These are phyloP conservation scores for Tilletia caries DNA, from an alignment of 1,284 basidiomycete genomes.

Conservation along the genomic window DNA sequence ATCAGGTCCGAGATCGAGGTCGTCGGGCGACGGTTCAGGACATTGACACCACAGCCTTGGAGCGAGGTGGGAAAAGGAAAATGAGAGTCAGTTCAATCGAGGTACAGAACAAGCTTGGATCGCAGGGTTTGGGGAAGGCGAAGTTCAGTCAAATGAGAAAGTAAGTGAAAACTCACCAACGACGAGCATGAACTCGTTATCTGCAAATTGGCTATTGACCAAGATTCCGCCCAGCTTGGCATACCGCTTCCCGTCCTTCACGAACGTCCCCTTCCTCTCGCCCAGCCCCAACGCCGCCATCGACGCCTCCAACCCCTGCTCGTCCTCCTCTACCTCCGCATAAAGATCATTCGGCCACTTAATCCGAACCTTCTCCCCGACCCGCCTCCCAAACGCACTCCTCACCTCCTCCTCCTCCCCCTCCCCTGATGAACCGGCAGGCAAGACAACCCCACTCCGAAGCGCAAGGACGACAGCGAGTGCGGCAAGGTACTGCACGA, in stretches of 20 bases:
- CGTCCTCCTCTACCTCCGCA: conserved; percentile 61
- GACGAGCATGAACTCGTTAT: conserved; percentile 70
- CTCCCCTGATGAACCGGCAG: neutral
- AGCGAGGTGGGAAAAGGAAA: neutral
- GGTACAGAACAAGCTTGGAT: too few relatives aligned
- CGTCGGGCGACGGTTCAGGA: conserved; percentile 77
- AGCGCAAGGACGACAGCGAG: conserved; percentile 85
- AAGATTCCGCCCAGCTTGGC: conserved; percentile 66
- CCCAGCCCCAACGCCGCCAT: conserved; percentile 45
- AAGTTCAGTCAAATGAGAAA: too few relatives aligned
- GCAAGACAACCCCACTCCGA: conserved; percentile 47
- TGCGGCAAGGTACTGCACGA: conserved; percentile 90
- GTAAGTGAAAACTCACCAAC: conserved; percentile 54
- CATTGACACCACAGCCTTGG: conserved; percentile 83
- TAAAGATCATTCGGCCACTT: conserved; percentile 99
- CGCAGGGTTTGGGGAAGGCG: too few relatives aligned
- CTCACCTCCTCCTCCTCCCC: neutral
- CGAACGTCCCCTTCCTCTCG: conserved; percentile 56
- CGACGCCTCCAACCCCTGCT: neutral
- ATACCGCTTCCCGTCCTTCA: conserved; percentile 34
- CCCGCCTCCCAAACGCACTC: conserved; percentile 54
- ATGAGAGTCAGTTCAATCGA: neutral
- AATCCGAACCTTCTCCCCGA: conserved; percentile 63
- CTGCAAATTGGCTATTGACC: conserved; percentile 79
- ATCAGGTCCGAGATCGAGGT: conserved; percentile 73